Evolutionary conservation across 345 rosid species (phyloP), one percentile per base, ranked within the genome.

Genomic region (Pelargonium nanum): DNA sequence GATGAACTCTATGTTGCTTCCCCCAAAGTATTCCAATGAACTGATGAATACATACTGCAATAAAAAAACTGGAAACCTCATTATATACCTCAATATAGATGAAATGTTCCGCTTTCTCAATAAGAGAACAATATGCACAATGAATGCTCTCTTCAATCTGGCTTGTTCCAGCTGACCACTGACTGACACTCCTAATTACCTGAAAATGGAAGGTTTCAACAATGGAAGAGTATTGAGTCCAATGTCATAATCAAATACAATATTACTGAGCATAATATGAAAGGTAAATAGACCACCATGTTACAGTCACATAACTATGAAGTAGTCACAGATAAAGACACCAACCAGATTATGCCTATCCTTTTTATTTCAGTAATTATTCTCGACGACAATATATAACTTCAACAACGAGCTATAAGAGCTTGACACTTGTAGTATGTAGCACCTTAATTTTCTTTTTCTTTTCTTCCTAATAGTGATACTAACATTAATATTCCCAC

Each of bases 101-200:
- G 30, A 86, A 88, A 68, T 88, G 95, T 65, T 94, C 96, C 51
- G 97, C 95, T 77, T 82, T 90, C 78, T 88, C 99, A 60, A 94
- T 85, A 58, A 94, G 99, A 80, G 96, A 88, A 64, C 83, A 77
- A 69, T 94, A 94, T 70, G 97, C 93, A 74, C 84, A 73, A 74
- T 90, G 99, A 77, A 90, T 83, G 81, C 96, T 90, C 70, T 90
- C 96, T 75, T 94, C 97, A 60, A 76, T 69, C 80, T 88, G 99
- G 80, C 96, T 83, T 62, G 97, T 90, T 78, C 99, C 99, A 56
- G 97, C 93, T 65, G 97, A 94, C 99, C 99, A 90, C 70, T 90
- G 97, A 71, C 97, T 94, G 72, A 88, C 99, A 78, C 99, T 94
- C 82, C 99, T 80, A 75, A 90, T 74, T 66, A 94, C 81, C 99